Evolutionary conservation across 805 yeast genomes (phyloP), one percentile per base, ranked within the genome.

Genomic region (Saccharomycopsis microspora): DNA sequence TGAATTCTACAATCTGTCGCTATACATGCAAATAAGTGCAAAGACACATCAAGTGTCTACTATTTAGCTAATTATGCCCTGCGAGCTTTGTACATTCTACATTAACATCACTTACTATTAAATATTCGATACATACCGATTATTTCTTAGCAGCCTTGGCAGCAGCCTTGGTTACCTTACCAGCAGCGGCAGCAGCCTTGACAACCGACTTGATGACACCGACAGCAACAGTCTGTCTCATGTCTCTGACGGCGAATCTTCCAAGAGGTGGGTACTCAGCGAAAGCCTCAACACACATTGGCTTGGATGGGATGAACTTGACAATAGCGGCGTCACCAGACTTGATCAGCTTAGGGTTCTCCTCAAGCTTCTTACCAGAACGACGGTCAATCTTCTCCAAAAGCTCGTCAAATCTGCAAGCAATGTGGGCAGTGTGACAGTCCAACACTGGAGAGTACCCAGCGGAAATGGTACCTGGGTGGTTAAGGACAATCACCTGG

Each of bases 221-320:
- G 70, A 89, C 97, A 70, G 97, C 97, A 66, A 89, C 97, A 64
- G 97, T 89, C 78, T 88, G 96, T 85, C 97, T 85, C 97, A 88
- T 88, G 77, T 88, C 97, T 85, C 97, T 89, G 80, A 88, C 96
- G 70, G 90, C 90, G 75, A 90, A 77, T 82, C 97, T 88, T 75
- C 96, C 93, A 71, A 90, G 74, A 75, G 94, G 96, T 70, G 90
- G 96, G 82, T 90, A 88, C 67, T 87, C 93, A 66, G 80, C 74
- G 82, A 80, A 90, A 61, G 90, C 78, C 75, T 90, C 96, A 60
- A 89, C 95, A 72, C 96, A 89, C 76, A 90, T 78, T 64, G 95
- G 89, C 78, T 85, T 88, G 63, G 85, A 69, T 61, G 90, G 84
- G 63, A 87, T 80, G 75, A 89, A 77, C 66, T 80, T 82, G 60